Evolutionary conservation across 192 early-diverging fungal genomes (phyloP).

Genomic region (Gamsiella multidivaricata): DNA sequence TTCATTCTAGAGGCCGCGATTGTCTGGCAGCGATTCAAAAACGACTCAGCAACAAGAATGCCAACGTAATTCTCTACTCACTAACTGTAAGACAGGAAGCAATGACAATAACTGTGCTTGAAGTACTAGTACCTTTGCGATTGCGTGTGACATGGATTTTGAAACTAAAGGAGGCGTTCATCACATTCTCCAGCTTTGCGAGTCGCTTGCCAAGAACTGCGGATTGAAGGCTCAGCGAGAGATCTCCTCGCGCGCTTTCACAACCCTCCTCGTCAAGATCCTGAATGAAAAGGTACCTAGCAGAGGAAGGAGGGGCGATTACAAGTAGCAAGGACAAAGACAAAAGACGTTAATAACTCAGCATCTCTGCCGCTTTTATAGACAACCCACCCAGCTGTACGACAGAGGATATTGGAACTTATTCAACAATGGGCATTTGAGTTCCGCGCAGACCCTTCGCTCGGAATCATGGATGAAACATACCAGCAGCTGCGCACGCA

Average conservation of each 20-base stretch:
- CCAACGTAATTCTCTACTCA: slow-evolving; percentile 81
- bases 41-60: slow-evolving; percentile 80
- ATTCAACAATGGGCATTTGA: slow-evolving; percentile 94
- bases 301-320: neutral
- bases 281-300: slow-evolving; percentile 73
- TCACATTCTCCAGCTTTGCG: slow-evolving; percentile 76
- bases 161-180: too few relatives aligned
- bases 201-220: slow-evolving; percentile 94
- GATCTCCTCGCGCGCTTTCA: slow-evolving; percentile 88
- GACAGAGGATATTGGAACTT: slow-evolving; percentile 82
- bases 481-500: slow-evolving; percentile 68
- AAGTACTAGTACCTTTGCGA: too few relatives aligned
- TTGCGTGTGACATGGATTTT: too few relatives aligned
- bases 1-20: slow-evolving; percentile 67
- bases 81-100: slow-evolving; percentile 61
- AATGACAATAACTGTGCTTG: too few relatives aligned
- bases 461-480: slow-evolving; percentile 85
- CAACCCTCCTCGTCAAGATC: slow-evolving; percentile 79
- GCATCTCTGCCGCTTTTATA: slow-evolving; percentile 17
- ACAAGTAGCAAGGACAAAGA: neutral
- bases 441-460: slow-evolving; percentile 80
- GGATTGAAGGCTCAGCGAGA: slow-evolving; percentile 81
- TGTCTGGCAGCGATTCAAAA: slow-evolving; percentile 79
- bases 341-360: neutral
- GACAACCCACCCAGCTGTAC: slow-evolving; percentile 82